Evolutionary conservation across 1,284 basidiomycete species (phyloP).

Genomic region (Rhodotorula sp.): DNA sequence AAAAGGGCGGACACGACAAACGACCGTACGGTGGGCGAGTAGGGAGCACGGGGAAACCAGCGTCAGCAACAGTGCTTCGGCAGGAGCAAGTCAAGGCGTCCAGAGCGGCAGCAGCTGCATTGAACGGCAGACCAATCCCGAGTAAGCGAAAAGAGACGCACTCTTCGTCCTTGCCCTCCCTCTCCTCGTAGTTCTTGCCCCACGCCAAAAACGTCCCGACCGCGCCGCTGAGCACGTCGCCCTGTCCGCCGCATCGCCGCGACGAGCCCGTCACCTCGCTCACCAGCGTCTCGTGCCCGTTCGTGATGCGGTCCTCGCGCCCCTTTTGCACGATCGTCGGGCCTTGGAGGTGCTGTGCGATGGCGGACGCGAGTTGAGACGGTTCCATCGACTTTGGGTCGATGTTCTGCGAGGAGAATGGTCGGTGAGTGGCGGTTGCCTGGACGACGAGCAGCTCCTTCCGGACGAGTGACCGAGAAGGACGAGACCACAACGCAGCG

Average conservation of each 20-base stretch:
- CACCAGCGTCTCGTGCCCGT: slow-evolving; percentile 61
- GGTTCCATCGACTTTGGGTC: slow-evolving; percentile 51
- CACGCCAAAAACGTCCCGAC: slow-evolving; percentile 89
- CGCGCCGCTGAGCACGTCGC: slow-evolving; percentile 84
- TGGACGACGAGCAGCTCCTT: background rate
- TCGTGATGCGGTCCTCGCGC: slow-evolving; percentile 62
- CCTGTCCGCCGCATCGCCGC: slow-evolving; percentile 77
- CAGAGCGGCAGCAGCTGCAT: too few relatives aligned
- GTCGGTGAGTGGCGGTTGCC: background rate
- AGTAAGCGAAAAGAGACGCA: slow-evolving; percentile 1
- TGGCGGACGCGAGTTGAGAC: slow-evolving; percentile 59
- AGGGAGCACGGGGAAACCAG: background rate
- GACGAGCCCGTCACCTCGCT: slow-evolving; percentile 75
- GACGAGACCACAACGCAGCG: too few relatives aligned
- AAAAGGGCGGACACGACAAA: background rate
- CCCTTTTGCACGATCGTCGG: slow-evolving; percentile 94
- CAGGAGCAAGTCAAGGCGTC: background rate
- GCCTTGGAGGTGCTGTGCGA: slow-evolving; percentile 76
- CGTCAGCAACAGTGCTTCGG: background rate
- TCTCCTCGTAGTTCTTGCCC: slow-evolving; percentile 89
- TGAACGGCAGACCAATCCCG: background rate
- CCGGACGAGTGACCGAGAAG: background rate
- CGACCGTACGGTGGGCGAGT: background rate
- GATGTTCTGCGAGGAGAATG: slow-evolving; percentile 52
- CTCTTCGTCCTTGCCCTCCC: slow-evolving; percentile 12